Evolutionary conservation across 495 filamentous ascomycete species (phyloP), one percentile per base, ranked within the genome.

Genomic region (Hypoxylon cercidicola): DNA sequence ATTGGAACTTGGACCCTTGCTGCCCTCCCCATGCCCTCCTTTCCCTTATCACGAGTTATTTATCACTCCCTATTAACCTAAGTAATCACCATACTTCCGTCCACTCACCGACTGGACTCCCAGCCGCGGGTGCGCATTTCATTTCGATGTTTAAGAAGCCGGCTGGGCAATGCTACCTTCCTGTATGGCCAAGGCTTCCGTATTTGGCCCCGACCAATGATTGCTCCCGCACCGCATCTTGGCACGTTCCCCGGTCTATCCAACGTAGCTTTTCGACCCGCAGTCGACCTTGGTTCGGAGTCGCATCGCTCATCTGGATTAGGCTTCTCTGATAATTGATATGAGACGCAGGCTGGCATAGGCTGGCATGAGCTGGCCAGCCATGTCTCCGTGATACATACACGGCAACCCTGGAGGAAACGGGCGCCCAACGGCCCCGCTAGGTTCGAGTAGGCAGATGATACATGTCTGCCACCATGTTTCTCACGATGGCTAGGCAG

Each of bases 81-180:
- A 19, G 39, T 9, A 23, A 45, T 18, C 13, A 18, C 39, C 51
- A 61, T 56, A 35, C 21, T 25, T 47, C 49, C 46, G 55, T 51
- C 56, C 50, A 61, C 21, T 43, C 57, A 50, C 40, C 39, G 40
- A 45, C 40, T 18, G 43, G 47, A 21, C 18, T 20, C 16, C 16
- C 34, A 11, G 34, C 12, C 7, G 13, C 18, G 15, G 25, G 49
- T 34, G 32, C 47, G n/a, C 13, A 49, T 48, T 53, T 58, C 64
- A 44, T 62, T 40, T 48, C 52, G 13, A 49, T 46, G 13, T 58
- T 39, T 39, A 56, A 66, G 63, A 46, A 61, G 57, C 63, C 64
- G 57, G 64, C 45, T 62, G 53, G 59, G 47, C 47, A 54, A 68
- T 68, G 54, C 43, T 68, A 68, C 64, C 64, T 68, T 68, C 64